phyloP scores from a whole-genome alignment of 2,329 filamentous ascomycete genomes.

The Biscogniauxia marginata region DNA sequence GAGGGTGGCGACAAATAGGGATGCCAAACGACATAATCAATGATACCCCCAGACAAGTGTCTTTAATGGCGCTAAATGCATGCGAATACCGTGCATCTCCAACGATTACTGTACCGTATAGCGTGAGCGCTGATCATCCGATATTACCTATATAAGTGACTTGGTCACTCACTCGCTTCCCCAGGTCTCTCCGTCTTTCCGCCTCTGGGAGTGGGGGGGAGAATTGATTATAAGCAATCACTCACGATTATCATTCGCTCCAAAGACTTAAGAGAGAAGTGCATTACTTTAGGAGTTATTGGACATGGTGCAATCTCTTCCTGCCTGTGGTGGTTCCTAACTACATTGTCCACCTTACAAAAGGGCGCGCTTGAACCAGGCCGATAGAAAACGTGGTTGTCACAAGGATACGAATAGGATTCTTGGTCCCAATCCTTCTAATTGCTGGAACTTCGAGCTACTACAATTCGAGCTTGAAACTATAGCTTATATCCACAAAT shows the following conservation, averaged over 20 bases:
- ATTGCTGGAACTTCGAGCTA: too few species aligned
- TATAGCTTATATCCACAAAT: too few species aligned
- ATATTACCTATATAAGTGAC: too few species aligned
- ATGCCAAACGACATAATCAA: constrained; percentile 1
- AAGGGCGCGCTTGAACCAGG: background rate
- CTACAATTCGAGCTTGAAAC: too few species aligned
- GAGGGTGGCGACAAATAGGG: constrained; percentile 32
- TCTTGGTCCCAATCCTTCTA: too few species aligned
- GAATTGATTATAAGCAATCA: too few species aligned
- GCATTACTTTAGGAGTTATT: background rate
- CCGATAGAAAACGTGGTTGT: background rate
- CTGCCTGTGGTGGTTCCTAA: background rate
- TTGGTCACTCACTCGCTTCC: too few species aligned
- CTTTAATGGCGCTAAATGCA: background rate
- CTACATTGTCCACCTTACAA: background rate
- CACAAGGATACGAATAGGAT: too few species aligned
- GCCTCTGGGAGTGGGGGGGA: too few species aligned
- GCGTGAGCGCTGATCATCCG: background rate
- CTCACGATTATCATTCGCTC: too few species aligned
- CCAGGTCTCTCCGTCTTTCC: too few species aligned
- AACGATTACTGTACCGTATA: background rate
- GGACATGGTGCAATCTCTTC: background rate
- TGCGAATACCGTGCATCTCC: background rate
- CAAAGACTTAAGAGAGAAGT: too few species aligned
- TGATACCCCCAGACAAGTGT: constrained; percentile 10